Evolutionary conservation across 108 stramenopile genomes (phyloP).

Genomic region (Licmophora abbreviata): DNA sequence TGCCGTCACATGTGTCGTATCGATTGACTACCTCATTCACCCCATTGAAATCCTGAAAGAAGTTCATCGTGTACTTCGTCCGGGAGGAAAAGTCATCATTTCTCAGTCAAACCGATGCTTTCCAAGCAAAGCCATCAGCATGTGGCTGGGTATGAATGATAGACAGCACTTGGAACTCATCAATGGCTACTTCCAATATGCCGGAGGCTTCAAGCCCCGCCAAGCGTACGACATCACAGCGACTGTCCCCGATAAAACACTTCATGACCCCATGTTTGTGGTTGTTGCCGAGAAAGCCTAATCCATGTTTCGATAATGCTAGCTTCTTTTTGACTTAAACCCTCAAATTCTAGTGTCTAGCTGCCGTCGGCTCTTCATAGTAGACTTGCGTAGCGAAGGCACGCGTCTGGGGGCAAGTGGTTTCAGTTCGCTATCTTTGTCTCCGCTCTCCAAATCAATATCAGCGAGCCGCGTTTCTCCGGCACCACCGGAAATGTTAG

Average conservation of each 20-base stretch:
- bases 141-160: conserved; percentile 93
- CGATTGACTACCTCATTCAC: conserved; percentile 88
- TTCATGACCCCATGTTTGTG: conserved; percentile 80
- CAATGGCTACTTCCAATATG: conserved; percentile 79
- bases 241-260: conserved; percentile 33
- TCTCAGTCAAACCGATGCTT: conserved; percentile 91
- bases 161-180: conserved; percentile 88
- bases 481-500: too few relatives aligned
- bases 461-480: too few relatives aligned
- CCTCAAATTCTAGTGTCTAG: too few relatives aligned
- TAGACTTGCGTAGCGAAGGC: too few relatives aligned
- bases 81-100: conserved; percentile 90
- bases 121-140: conserved; percentile 86
- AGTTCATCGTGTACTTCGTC: conserved; percentile 79
- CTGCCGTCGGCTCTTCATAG: too few relatives aligned
- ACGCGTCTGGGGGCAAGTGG: too few relatives aligned
- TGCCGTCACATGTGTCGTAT: conserved; percentile 91
- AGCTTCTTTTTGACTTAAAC: too few relatives aligned
- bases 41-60: conserved; percentile 85
- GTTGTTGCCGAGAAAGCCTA: conserved; percentile 45
- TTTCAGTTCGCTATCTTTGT: too few relatives aligned
- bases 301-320: too few relatives aligned
- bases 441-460: too few relatives aligned
- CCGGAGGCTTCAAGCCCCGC: conserved; percentile 56
- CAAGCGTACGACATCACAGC: conserved; percentile 79